These are phyloP conservation scores for Desmodesmus armatus DNA, from an alignment of 139 green algal species.

Conservation along the genomic window DNA sequence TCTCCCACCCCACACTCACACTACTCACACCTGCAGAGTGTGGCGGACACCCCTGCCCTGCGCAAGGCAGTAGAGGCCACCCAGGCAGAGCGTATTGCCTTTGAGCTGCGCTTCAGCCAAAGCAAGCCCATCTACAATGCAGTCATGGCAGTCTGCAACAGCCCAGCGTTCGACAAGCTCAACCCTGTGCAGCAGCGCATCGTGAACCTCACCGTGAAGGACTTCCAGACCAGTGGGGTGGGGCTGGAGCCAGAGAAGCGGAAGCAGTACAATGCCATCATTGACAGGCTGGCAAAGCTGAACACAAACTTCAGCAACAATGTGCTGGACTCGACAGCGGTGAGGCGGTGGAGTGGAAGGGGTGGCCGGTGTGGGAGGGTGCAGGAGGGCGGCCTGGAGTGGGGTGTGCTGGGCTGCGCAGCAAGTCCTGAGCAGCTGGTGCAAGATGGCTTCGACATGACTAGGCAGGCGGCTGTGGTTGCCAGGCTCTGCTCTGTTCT, in stretches of 20 bases:
- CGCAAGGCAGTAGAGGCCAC: slow-evolving; percentile 84
- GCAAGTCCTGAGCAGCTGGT: background rate
- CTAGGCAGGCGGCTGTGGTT: too few species aligned
- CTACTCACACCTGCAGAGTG: too few species aligned
- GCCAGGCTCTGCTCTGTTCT: too few species aligned
- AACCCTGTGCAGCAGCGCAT: slow-evolving; percentile 66
- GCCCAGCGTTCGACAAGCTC: slow-evolving; percentile 54
- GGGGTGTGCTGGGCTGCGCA: background rate
- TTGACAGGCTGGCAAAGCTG: slow-evolving; percentile 26
- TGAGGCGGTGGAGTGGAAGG: too few species aligned
- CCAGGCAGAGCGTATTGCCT: slow-evolving; percentile 77
- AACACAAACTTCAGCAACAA: slow-evolving; percentile 93
- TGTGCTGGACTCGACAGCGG: slow-evolving; percentile 49
- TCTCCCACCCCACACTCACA: too few species aligned
- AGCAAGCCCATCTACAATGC: slow-evolving; percentile 77
- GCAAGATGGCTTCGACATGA: background rate
- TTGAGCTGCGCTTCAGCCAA: slow-evolving; percentile 81
- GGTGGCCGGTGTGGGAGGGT: background rate
- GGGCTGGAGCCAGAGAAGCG: slow-evolving; percentile 16
- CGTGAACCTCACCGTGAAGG: slow-evolving; percentile 6
- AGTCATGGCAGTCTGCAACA: slow-evolving; percentile 77
- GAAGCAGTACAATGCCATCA: slow-evolving; percentile 12
- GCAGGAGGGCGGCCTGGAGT: background rate
- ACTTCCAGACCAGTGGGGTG: slow-evolving; percentile 1
- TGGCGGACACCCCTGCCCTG: slow-evolving; percentile 67